phyloP scores from a whole-genome alignment of 306 rosid genomes.

The Cucumis hystrix region DNA sequence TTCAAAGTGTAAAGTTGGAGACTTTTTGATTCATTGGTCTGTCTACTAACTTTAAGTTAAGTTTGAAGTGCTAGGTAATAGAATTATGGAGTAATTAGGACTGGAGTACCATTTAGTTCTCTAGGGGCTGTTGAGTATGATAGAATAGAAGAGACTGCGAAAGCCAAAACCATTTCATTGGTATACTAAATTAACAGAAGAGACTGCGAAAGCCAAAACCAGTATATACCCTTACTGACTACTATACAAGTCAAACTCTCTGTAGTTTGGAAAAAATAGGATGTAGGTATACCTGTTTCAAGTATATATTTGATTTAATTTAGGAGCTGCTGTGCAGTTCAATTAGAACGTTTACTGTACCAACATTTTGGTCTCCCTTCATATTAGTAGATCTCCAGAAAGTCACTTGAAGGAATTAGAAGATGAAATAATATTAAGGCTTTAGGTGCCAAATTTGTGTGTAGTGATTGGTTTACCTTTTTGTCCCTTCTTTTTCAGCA shows the following conservation, averaged over 20 bases:
- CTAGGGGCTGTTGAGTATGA: neutral
- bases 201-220: neutral
- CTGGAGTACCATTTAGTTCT: no score
- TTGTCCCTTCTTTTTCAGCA: constrained; percentile 29
- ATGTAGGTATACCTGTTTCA: neutral
- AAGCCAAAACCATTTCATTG: neutral
- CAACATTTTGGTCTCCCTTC: neutral
- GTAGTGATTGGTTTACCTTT: constrained; percentile 2
- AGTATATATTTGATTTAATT: neutral
- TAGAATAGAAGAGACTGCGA: no score
- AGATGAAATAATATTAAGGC: neutral
- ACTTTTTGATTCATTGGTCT: no score
- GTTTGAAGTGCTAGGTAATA: no score
- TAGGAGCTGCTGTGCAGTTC: neutral
- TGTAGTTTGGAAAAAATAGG: neutral
- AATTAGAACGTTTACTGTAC: neutral
- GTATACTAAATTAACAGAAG: neutral
- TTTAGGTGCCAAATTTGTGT: neutral
- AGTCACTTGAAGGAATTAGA: neutral
- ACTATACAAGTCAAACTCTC: neutral
- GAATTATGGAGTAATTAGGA: no score
- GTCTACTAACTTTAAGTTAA: no score
- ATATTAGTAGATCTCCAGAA: neutral
- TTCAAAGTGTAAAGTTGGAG: no score
- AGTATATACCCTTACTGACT: neutral